Conservation (phyloP, 495 filamentous ascomycete genomes). For the Penicillium verhagenii region DNA sequence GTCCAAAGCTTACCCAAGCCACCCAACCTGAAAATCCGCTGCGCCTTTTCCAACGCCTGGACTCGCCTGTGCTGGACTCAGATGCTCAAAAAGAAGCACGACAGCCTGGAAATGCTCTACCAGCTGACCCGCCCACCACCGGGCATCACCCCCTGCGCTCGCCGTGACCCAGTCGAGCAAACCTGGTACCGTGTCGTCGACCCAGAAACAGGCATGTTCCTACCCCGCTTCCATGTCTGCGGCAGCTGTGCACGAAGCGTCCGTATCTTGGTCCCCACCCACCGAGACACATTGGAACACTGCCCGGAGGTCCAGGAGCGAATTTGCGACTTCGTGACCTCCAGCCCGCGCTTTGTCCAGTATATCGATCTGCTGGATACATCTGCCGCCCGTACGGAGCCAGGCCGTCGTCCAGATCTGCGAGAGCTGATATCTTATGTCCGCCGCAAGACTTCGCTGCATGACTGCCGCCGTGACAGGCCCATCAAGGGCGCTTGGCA, state of each 20-base stretch:
- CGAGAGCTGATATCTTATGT: slow-evolving; percentile 51
- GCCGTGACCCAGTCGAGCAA: slow-evolving; percentile 43
- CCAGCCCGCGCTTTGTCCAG: slow-evolving; percentile 53
- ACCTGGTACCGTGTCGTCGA: slow-evolving; percentile 62
- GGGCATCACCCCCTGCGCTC: slow-evolving; percentile 49
- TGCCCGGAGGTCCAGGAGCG: slow-evolving; percentile 29
- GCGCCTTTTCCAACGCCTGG: slow-evolving; percentile 64
- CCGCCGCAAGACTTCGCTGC: slow-evolving; percentile 47
- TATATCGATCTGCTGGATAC: slow-evolving; percentile 63
- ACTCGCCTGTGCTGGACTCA: slow-evolving; percentile 66
- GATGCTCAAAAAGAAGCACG: slow-evolving; percentile 54
- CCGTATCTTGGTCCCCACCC: slow-evolving; percentile 49
- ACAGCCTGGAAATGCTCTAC: slow-evolving; percentile 55
- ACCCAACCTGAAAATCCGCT: slow-evolving; percentile 43
- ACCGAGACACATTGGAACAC: slow-evolving; percentile 48
- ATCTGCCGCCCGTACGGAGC: slow-evolving; percentile 47
- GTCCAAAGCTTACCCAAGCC: slow-evolving; percentile 43
- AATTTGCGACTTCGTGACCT: slow-evolving; percentile 50
- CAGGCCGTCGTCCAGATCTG: slow-evolving; percentile 43
- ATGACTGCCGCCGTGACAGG: slow-evolving; percentile 55
- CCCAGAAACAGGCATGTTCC: slow-evolving; percentile 44
- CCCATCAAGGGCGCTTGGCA: slow-evolving; percentile 55
- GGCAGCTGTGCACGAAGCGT: slow-evolving; percentile 52
- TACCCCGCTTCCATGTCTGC: slow-evolving; percentile 59
- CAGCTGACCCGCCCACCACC: slow-evolving; percentile 47